Evolutionary conservation across 176 grass and related monocot species (phyloP), one percentile per base, ranked within the genome.

Genomic region (Carex pumila): DNA sequence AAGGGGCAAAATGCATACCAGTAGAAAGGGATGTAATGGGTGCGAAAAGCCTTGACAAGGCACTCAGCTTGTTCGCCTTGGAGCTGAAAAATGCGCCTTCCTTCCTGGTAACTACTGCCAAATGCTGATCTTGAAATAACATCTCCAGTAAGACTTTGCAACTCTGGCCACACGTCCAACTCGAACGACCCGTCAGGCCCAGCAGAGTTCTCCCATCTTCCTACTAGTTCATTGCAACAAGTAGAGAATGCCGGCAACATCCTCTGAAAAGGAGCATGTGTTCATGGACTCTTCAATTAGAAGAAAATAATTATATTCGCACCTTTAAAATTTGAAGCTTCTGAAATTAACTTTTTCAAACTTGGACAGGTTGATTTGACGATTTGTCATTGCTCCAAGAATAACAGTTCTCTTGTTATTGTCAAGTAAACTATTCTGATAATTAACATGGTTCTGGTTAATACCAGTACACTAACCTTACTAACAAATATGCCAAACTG

Each of bases 121-220:
- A 90, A 90, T 6, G 88, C 85, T 22, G 88, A 54, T 61, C 84
- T 79, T 34, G 88, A 90, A 25, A 90, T 90, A 37, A 86, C 85
- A 86, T 90, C 88, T 41, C 71, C 85, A 14, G 80, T 80, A 12
- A 90, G 65, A 50, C 22, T 84, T 70, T 90, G 84, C 3, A 90
- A 56, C 29, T 90, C 84, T 5, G 61, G 58, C 88, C 85, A 90
- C 14, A 90, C 61, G 65, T 90, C 88, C 10, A 90, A 39, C 43
- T 90, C 85, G 14, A 39, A 84, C 3, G 61, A 86, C 29, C 70
- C 84, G 0, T 83, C 37, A 56, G 71, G 4, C 4, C 62, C 56
- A 0, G 61, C 64, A 3, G 58, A 61, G 8, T 79, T 43, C 50
- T 72, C 31, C 88, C 88, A 90, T 87, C 85, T 87, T 12, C 64